Evolutionary conservation across 768 basidiomycete species (phyloP).

Genomic region (Myochromella boudieri): DNA sequence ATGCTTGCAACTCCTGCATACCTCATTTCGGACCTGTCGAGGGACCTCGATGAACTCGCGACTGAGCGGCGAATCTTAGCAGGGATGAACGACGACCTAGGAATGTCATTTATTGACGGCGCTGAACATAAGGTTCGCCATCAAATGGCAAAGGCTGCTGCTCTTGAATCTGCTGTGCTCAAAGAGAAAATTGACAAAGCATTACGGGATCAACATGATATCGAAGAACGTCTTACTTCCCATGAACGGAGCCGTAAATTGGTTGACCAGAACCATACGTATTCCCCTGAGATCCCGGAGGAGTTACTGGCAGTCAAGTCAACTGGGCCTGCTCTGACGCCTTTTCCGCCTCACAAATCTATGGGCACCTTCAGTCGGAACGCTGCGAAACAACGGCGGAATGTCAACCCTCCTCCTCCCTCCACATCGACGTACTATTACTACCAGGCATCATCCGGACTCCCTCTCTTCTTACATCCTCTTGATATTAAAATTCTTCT

Average conservation of each 20-base stretch:
- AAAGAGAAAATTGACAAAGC: constrained; percentile 64
- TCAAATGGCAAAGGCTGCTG: constrained; percentile 78
- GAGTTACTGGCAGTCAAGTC: constrained; percentile 54
- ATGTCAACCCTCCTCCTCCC: constrained; percentile 84
- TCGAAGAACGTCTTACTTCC: constrained; percentile 42
- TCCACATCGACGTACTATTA: constrained; percentile 92
- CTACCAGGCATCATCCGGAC: constrained; percentile 91
- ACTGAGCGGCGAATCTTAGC: constrained; percentile 65
- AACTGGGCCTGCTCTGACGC: constrained; percentile 13
- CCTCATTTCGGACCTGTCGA: constrained; percentile 69
- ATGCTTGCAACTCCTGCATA: constrained; percentile 94
- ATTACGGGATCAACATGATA: constrained; percentile 52
- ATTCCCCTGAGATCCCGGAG: constrained; percentile 45
- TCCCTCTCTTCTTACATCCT: constrained; percentile 91
- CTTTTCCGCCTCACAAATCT: constrained; percentile 10
- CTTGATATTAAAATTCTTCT: constrained; percentile 93
- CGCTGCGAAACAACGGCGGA: constrained; percentile 62
- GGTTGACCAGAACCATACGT: constrained; percentile 19
- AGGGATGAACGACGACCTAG: constrained; percentile 74
- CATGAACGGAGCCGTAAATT: constrained; percentile 28
- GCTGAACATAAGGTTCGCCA: constrained; percentile 73
- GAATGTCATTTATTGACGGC: constrained; percentile 75
- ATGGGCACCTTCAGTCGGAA: constrained; percentile 32
- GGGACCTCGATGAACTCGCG: constrained; percentile 71
- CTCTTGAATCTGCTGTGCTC: constrained; percentile 70